Percentiles rank a stretch among this genome's conserved stretches.
phyloP scores from a whole-genome alignment of 148 eudicot species.

The Amaranthus cruentus region DNA sequence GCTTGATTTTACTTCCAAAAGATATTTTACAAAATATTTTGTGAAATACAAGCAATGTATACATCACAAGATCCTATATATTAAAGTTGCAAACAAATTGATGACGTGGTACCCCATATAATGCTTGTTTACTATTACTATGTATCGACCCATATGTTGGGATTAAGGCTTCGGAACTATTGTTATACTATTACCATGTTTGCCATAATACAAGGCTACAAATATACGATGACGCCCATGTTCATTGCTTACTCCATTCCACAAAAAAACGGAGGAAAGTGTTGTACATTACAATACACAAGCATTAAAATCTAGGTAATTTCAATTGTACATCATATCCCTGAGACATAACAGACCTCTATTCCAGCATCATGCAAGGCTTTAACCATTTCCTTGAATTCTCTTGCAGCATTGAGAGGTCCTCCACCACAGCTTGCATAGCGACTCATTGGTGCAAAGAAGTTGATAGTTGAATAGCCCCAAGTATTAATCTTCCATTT shows the following conservation, averaged over 20 bases:
- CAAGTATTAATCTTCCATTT: conserved; percentile 74
- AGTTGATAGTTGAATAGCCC: conserved; percentile 99
- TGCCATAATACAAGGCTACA: not conserved
- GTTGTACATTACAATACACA: not conserved
- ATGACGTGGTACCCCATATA: not conserved
- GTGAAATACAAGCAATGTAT: not conserved
- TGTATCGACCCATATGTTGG: not conserved
- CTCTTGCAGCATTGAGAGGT: conserved; percentile 70
- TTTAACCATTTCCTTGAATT: conserved; percentile 93
- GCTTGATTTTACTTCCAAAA: too few species aligned
- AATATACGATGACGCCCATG: not conserved
- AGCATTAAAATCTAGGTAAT: conserved; percentile 9
- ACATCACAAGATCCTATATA: not conserved
- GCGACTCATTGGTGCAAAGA: conserved; percentile 99
- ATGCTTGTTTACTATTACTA: not conserved
- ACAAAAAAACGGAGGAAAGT: not conserved
- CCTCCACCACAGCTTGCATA: conserved; percentile 97
- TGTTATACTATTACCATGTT: too few species aligned
- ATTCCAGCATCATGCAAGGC: conserved; percentile 95
- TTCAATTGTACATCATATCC: not conserved
- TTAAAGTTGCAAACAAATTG: not conserved
- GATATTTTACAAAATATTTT: not conserved
- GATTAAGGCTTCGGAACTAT: too few species aligned
- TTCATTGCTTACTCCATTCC: not conserved
- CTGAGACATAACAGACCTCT: conserved; percentile 48